Evolutionary conservation across 495 filamentous ascomycete species (phyloP).

Genomic region (Penicillium lagena): DNA sequence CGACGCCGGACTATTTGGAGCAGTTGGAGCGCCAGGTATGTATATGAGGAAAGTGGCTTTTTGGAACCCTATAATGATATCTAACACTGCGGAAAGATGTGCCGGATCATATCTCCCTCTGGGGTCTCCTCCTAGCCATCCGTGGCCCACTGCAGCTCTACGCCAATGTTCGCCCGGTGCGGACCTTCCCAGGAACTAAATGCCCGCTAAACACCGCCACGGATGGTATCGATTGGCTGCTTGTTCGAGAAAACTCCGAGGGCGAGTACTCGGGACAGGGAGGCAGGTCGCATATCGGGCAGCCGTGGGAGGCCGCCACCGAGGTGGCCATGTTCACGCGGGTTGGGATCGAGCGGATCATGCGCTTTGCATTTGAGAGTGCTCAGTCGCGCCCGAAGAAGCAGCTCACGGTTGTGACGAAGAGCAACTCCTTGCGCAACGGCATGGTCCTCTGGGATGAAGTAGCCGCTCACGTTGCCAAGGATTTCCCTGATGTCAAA

Average conservation of each 20-base stretch:
- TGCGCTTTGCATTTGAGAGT: constrained; percentile 43
- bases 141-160: constrained; percentile 44
- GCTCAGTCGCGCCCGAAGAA: constrained; percentile 32
- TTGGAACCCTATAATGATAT: neutral
- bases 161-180: constrained; percentile 43
- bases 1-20: constrained; percentile 41
- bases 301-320: constrained; percentile 40
- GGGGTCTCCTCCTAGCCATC: constrained; percentile 42
- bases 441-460: constrained; percentile 48
- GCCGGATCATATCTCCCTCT: constrained; percentile 46
- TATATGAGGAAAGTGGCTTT: neutral
- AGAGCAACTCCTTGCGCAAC: constrained; percentile 45
- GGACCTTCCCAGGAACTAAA: constrained; percentile 34
- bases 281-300: constrained; percentile 32
- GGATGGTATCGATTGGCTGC: constrained; percentile 40
- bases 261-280: constrained; percentile 48
- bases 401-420: constrained; percentile 43
- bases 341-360: constrained; percentile 40
- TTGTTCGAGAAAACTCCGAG: constrained; percentile 46
- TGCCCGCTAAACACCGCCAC: constrained; percentile 33
- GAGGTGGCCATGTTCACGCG: constrained; percentile 45
- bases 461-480: constrained; percentile 28
- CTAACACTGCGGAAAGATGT: constrained; percentile 23
- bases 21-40: constrained; percentile 35
- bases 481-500: constrained; percentile 40